Base-by-base conservation (phyloP, 2,329 filamentous ascomycete species). In the Knoxdaviesia capensis region DNA sequence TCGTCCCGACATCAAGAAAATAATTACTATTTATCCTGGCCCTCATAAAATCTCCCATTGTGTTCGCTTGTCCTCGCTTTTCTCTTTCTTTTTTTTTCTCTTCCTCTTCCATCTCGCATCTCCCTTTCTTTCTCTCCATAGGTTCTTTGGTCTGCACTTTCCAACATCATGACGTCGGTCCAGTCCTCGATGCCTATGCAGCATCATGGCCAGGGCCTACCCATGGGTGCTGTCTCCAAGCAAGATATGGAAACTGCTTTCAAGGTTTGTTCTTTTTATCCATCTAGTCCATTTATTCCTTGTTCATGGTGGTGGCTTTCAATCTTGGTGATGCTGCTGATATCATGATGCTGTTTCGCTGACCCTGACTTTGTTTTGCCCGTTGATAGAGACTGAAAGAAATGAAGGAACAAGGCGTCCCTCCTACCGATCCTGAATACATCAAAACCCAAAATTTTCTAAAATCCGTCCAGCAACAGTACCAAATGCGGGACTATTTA, bases 371-470 rank as follows among this genome's bases (percentile, higher is more conserved):
- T 3, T 20, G 20, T 20, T 20, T 20, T 20, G 20, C 20, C 20
- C 20, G 20, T 20, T 10, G 10, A 10, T 20, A 94, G 87, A 86
- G 84, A 70, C 90, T 82, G 49, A 80, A 82, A 54, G 75, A 83
- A 57, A 86, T 96, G 81, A 90, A 88, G 60, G 73, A 82, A 43
- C 71, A 79, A 52, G 87, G 87, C 50, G 79, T 92, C 29, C 74
- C 83, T 36, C 70, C 77, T 44, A 80, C 71, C 44, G 86, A 96
- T 53, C 88, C 88, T 38, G 87, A 96, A 56, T 87, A 80, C 53
- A 70, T 88, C 53, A 92, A 90, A 60, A 73, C 77, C 32, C 78
- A 84, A 42, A 75, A 80, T 47, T 76, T 92, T 46, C 69, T 94
- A 47, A 59, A 72, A 34, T 75, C 69, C 50, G 72, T 94, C 43